Base-by-base conservation (phyloP, 2,329 filamentous ascomycete genomes). In the Pseudogymnoascus sp. region DNA sequence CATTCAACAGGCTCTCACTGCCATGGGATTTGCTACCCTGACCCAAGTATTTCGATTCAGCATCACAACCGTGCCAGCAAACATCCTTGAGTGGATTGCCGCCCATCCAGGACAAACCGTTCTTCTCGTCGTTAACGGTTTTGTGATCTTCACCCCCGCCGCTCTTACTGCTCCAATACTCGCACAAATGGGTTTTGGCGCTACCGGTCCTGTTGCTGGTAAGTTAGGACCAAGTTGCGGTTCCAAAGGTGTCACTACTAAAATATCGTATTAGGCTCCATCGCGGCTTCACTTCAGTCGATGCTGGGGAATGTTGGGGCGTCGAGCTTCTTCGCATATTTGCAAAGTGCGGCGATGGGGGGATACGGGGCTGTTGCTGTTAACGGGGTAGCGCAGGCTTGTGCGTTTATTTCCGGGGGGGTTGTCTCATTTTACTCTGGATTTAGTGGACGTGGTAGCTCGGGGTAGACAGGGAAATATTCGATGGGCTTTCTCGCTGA, bases 151-250 rank as follows among this genome's bases (percentile, higher is more conserved):
- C 56, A 61, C 62, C 6, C 61, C 62, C 28, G 61, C 57, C 39
- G 45, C 59, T 19, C 61, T 63, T 38, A 63, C 59, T 1, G 48
- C 37, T 28, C 61, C 61, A n/a, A 48, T 63, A 33, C 62, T 63
- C 23, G 38, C 61, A 45, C 52, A 48, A 5, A 58, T 62, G 35
- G 63, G 63, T 9, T 64, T 59, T 23, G 58, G 57, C 15, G 57
- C 63, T 59, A 34, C 39, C 15, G 63, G 63, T 12, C 62, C 61
- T 60, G 39, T 63, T 55, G 58, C 48, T 63, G 52, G 60, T 58
- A 19, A 63, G 61, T 61, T 30, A 8, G 1, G 21, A 59, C 41
- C 5, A 13, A 58, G 13, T 60, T 60, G 48, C 3, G 33, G 45
- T 58, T 59, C 12, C n/a, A n/a, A n/a, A n/a, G n/a, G n/a, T n/a